These are phyloP conservation scores for Tolypocladium endophyticum DNA, from an alignment of 2,329 filamentous ascomycete species.

Conservation along the genomic window DNA sequence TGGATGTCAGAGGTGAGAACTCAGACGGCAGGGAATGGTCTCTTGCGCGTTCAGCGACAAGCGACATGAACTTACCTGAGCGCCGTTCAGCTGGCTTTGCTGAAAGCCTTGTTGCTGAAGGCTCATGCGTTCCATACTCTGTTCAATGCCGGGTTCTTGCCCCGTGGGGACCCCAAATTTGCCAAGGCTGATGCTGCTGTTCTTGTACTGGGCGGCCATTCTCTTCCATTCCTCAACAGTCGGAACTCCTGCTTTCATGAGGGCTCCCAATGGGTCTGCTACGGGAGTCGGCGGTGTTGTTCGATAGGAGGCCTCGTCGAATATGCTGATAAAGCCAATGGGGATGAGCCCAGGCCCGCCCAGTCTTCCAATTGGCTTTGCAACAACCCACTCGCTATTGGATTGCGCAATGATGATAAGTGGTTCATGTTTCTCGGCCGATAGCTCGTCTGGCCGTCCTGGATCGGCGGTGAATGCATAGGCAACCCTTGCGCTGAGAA, in stretches of 20 bases:
- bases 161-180: slow-evolving; percentile 53
- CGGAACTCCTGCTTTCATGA: slow-evolving; percentile 80
- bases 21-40: not conserved
- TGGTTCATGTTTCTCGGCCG: slow-evolving; percentile 88
- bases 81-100: slow-evolving; percentile 14
- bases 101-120: slow-evolving; percentile 32
- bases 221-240: slow-evolving; percentile 99
- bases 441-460: slow-evolving; percentile 69
- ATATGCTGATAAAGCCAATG: slow-evolving; percentile 91
- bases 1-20: not conserved
- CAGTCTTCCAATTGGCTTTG: slow-evolving; percentile 95
- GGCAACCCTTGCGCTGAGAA: slow-evolving; percentile 94
- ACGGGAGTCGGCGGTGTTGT: slow-evolving; percentile 76
- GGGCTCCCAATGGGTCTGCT: slow-evolving; percentile 70
- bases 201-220: slow-evolving; percentile 98
- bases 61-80: slow-evolving; percentile 12
- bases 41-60: not conserved
- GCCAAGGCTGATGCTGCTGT: slow-evolving; percentile 92
- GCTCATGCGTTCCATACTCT: slow-evolving; percentile 71
- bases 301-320: slow-evolving; percentile 47
- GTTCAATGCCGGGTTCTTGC: slow-evolving; percentile 42
- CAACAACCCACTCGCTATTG: slow-evolving; percentile 98
- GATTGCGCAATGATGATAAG: slow-evolving; percentile 98
- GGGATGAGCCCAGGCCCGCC: slow-evolving; percentile 92
- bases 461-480: slow-evolving; percentile 94